phyloP scores from a whole-genome alignment of 1,139 yeast species.

The Debaryomyces singareniensis region DNA sequence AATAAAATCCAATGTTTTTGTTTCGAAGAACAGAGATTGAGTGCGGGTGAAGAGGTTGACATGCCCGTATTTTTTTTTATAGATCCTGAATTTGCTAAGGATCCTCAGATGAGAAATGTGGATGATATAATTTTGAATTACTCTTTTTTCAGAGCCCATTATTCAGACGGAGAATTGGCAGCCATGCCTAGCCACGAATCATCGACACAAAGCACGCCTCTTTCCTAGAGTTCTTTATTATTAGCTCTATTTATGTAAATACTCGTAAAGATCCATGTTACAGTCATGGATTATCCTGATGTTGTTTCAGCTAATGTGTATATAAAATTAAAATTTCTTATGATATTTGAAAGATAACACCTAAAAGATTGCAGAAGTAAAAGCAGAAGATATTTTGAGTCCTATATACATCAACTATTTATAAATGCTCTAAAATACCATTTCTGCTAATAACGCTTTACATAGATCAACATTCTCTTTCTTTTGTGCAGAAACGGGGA shows the following conservation, averaged over 20 bases:
- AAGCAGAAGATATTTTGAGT: no score
- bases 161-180: constrained; percentile 39
- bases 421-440: no score
- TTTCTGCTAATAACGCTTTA: constrained; percentile 63
- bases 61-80: constrained; percentile 99
- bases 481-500: constrained; percentile 79
- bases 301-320: no score
- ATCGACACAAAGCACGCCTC: no score
- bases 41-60: constrained; percentile 97
- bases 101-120: constrained; percentile 86
- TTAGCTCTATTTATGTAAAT: no score
- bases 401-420: no score
- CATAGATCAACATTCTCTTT: constrained; percentile 69
- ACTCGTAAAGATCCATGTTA: no score
- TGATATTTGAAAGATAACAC: no score
- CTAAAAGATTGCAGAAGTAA: no score
- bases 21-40: constrained; percentile 89
- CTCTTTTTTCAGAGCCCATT: constrained; percentile 77
- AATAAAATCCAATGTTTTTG: constrained; percentile 97
- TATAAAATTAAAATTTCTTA: no score
- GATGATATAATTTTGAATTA: constrained; percentile 89
- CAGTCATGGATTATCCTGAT: no score
- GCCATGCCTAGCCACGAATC: constrained; percentile 39
- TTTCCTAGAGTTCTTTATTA: no score
- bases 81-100: constrained; percentile 95